phyloP scores from a whole-genome alignment of 2,329 filamentous ascomycete species.

The Talaromyces marneffei region DNA sequence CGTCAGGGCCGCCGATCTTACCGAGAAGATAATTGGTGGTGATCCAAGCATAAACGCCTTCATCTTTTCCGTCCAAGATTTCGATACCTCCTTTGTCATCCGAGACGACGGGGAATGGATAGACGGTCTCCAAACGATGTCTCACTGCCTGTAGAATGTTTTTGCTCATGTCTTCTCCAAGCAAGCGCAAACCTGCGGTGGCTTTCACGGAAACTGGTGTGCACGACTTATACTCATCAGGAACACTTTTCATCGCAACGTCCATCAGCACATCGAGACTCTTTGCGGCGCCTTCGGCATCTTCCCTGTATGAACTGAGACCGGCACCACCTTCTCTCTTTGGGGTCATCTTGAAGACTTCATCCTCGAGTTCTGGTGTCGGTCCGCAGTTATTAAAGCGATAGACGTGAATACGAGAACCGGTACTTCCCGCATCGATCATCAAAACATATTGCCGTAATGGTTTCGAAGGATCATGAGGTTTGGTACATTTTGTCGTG shows the following conservation, averaged over 20 bases:
- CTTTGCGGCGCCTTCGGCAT: conserved; percentile 81
- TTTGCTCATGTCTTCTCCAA: conserved; percentile 73
- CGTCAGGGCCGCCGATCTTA: conserved; percentile 90
- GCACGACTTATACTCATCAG: conserved; percentile 84
- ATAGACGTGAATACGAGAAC: conserved; percentile 96
- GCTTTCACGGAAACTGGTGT: conserved; percentile 96
- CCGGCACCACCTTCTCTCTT: conserved; percentile 72
- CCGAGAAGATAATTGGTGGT: conserved; percentile 97
- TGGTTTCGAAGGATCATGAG: conserved; percentile 80
- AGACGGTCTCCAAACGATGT: conserved; percentile 73
- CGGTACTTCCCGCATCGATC: conserved; percentile 97
- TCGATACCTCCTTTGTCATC: conserved; percentile 79
- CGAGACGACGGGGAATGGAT: conserved; percentile 90
- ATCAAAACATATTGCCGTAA: conserved; percentile 97
- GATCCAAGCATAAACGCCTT: conserved; percentile 98
- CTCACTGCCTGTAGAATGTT: conserved; percentile 83
- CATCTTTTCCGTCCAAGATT: conserved; percentile 96
- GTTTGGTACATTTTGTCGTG: conserved; percentile 69
- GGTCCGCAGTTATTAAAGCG: conserved; percentile 98
- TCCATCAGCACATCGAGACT: conserved; percentile 85
- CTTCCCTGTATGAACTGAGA: conserved; percentile 78
- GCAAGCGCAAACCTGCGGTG: conserved; percentile 83
- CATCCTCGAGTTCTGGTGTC: conserved; percentile 88
- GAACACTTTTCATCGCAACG: conserved; percentile 75
- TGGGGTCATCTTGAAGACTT: conserved; percentile 89